phyloP scores from a whole-genome alignment of 129 eudicot genomes.

The Chrysanthemum makinoi region DNA sequence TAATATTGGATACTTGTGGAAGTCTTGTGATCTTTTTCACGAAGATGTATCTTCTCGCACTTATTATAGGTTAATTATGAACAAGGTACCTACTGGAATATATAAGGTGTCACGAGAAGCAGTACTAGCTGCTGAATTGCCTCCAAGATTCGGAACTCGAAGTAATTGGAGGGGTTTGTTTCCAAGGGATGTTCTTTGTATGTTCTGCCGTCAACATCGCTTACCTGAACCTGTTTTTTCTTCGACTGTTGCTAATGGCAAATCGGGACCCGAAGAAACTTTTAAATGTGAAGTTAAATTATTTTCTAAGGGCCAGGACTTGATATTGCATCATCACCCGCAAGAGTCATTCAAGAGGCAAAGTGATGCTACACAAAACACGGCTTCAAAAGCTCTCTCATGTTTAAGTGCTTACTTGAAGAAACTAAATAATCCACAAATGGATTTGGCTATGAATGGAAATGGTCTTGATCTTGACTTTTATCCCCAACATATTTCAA shows the following conservation, averaged over 20 bases:
- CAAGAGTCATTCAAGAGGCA: slow-evolving; percentile 64
- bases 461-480: slow-evolving; percentile 46
- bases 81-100: slow-evolving; percentile 65
- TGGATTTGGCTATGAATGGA: slow-evolving; percentile 41
- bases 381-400: slow-evolving; percentile 54
- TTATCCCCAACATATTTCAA: slow-evolving; percentile 39
- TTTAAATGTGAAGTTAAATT: slow-evolving; percentile 66
- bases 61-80: slow-evolving; percentile 78
- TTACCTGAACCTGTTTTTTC: slow-evolving; percentile 70
- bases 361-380: slow-evolving; percentile 69
- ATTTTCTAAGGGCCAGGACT: slow-evolving; percentile 52
- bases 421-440: slow-evolving; percentile 35
- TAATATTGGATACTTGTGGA: slow-evolving; percentile 84
- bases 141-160: slow-evolving; percentile 53
- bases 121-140: slow-evolving; percentile 75
- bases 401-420: slow-evolving; percentile 58
- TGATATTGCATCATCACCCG: slow-evolving; percentile 56
- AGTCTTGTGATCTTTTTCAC: slow-evolving; percentile 55
- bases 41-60: slow-evolving; percentile 69
- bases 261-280: slow-evolving; percentile 31
- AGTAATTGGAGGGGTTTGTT: slow-evolving; percentile 84
- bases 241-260: slow-evolving; percentile 21
- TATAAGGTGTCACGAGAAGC: slow-evolving; percentile 83
- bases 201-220: slow-evolving; percentile 73
- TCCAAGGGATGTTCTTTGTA: slow-evolving; percentile 78